These are phyloP conservation scores for Cicer arietinum DNA, from an alignment of 306 rosid genomes.

Conservation along the genomic window DNA sequence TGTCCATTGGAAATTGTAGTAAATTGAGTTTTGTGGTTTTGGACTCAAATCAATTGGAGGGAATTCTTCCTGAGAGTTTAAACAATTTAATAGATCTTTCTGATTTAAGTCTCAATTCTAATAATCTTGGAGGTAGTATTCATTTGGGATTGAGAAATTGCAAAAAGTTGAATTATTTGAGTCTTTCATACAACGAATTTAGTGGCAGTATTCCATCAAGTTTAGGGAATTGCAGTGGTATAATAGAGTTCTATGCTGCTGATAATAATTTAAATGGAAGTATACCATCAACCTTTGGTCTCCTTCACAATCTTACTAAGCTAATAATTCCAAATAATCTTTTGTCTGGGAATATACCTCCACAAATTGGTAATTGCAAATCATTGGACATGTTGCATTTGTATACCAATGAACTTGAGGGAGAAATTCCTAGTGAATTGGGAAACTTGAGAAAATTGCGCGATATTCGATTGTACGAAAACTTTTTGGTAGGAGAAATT, in stretches of 20 bases:
- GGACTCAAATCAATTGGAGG: slow-evolving; percentile 52
- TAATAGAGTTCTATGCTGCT: slow-evolving; percentile 44
- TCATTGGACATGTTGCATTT: slow-evolving; percentile 57
- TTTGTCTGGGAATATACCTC: slow-evolving; percentile 72
- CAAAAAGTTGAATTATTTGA: slow-evolving; percentile 48
- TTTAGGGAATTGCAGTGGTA: slow-evolving; percentile 67
- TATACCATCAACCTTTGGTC: slow-evolving; percentile 72
- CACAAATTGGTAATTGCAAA: slow-evolving; percentile 69
- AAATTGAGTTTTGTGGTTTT: slow-evolving; percentile 47
- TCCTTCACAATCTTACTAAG: slow-evolving; percentile 44
- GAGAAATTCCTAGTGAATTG: slow-evolving; percentile 74
- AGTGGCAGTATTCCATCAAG: slow-evolving; percentile 62
- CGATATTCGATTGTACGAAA: slow-evolving; percentile 57
- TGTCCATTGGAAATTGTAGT: slow-evolving; percentile 73
- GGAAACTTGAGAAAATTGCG: slow-evolving; percentile 62
- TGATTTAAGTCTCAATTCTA: slow-evolving; percentile 33
- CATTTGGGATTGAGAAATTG: slow-evolving; percentile 58
- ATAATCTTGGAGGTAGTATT: slow-evolving; percentile 64
- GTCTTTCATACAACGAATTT: slow-evolving; percentile 58
- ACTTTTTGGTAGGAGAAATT: slow-evolving; percentile 67
- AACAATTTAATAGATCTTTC: slow-evolving; percentile 57
- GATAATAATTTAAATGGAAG: slow-evolving; percentile 53
- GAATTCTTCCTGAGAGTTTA: slow-evolving; percentile 65
- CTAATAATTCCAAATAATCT: slow-evolving; percentile 56
- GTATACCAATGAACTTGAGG: slow-evolving; percentile 64